Base-by-base conservation (phyloP, 179 eudicot genomes). In the Pouteria campechiana region DNA sequence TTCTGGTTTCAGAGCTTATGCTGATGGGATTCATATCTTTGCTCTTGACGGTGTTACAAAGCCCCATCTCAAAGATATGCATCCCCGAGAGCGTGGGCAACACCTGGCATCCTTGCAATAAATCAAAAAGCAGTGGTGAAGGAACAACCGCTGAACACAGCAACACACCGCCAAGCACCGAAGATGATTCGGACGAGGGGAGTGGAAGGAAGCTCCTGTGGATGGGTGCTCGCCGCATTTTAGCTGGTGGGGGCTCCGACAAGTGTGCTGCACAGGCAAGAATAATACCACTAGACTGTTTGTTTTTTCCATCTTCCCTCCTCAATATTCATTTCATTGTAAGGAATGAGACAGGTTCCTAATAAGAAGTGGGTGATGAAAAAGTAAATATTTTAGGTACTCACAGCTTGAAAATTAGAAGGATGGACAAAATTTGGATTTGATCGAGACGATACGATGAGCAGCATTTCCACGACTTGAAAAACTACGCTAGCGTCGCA, bases 21-120 rank as follows among this genome's bases (percentile, higher is more conserved):
- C 55, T 75, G n/a, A 37, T 75, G 20, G 82, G 82, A 1, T 75
- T 75, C 40, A 67, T 75, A 48, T 75, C 82, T 17, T 34, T 75
- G 55, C 78, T 75, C 7, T 56, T 75, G 40, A 71, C 75, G 21
- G 67, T 64, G 10, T 48, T 51, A 31, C 65, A 67, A 64, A 57
- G 37, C 11, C 30, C 50, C 33, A 61, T 73, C 42, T 53, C 79
- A 3, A 36, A 57, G 10, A 57, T 73, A 0, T 73, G 79, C 16
- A 31, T 73, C 34, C 34, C 79, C 6, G 35, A 50, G 37, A 24
- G 44, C 9, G 35, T 61, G 8, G 79, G 52, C 10, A 32, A 52
- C 23, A 33, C 58, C 13, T 73, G 79, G 79, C 74, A 63, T 39
- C 82, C 82, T 10, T 75, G 82, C 29, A 32, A 14, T 13, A 32